Evolutionary conservation across 768 basidiomycete genomes (phyloP).

Genomic region (Serpula lacrymans): DNA sequence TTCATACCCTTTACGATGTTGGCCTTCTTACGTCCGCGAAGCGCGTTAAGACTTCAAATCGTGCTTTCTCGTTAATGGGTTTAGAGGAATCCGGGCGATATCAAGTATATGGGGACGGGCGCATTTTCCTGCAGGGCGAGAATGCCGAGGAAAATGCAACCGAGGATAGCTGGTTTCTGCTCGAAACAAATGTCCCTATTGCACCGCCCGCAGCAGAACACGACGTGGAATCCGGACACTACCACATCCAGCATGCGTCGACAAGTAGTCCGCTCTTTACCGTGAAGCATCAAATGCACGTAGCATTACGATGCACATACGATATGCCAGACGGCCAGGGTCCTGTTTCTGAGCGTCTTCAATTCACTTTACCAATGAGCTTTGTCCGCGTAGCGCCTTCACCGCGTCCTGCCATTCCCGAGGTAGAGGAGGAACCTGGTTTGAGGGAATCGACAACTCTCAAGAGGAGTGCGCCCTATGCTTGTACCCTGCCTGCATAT

Average conservation of each 20-base stretch:
- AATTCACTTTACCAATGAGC: slow-evolving; percentile 45
- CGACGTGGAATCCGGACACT: slow-evolving; percentile 32
- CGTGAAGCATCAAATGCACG: slow-evolving; percentile 49
- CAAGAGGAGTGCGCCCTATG: slow-evolving; percentile 15
- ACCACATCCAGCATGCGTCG: slow-evolving; percentile 31
- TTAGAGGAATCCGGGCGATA: slow-evolving; percentile 43
- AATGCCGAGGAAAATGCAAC: slow-evolving; percentile 16
- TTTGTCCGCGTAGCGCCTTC: slow-evolving; percentile 39
- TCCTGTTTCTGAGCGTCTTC: slow-evolving; percentile 20
- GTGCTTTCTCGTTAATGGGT: slow-evolving; percentile 48
- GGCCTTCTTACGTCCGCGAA: slow-evolving; percentile 32
- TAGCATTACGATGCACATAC: slow-evolving; percentile 59
- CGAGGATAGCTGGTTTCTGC: slow-evolving; percentile 24
- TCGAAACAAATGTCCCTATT: slow-evolving; percentile 19
- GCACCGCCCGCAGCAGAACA: slow-evolving; percentile 7
- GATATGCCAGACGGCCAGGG: slow-evolving; percentile 36
- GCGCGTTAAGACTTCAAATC: slow-evolving; percentile 21
- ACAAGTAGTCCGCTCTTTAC: slow-evolving; percentile 52
- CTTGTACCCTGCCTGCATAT: slow-evolving; percentile 60
- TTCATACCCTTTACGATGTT: slow-evolving; percentile 43
- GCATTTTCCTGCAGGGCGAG: slow-evolving; percentile 44
- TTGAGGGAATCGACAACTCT: no score
- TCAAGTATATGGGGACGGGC: slow-evolving; percentile 45
- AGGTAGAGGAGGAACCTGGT: slow-evolving; percentile 3
- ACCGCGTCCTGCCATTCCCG: slow-evolving; percentile 1